phyloP scores from a whole-genome alignment of 2,329 filamentous ascomycete genomes.

The Penicillium vulpinum region DNA sequence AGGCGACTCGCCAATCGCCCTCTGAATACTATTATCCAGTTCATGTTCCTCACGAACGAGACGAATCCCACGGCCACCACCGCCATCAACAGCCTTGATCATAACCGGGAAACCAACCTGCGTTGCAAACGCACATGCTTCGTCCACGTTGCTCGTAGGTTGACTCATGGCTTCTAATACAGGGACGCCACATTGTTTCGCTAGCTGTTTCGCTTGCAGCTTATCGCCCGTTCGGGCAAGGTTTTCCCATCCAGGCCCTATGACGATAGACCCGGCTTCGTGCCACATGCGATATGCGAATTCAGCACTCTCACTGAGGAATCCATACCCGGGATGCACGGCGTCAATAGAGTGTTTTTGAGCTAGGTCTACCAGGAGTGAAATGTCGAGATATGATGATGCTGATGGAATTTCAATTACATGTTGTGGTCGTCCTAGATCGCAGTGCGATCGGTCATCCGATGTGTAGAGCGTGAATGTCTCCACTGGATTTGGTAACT shows the following conservation, averaged over 20 bases:
- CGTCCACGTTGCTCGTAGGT: constrained; percentile 46
- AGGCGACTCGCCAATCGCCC: constrained; percentile 60
- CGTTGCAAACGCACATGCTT: constrained; percentile 60
- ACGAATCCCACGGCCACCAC: constrained; percentile 62
- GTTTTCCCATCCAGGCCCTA: constrained; percentile 60
- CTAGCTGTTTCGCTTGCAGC: constrained; percentile 54
- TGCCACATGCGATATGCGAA: constrained; percentile 54
- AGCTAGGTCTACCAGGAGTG: constrained; percentile 49
- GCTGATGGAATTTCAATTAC: constrained; percentile 54
- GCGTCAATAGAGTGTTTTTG: constrained; percentile 55
- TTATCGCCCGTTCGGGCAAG: constrained; percentile 59
- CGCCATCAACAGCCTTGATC: constrained; percentile 66
- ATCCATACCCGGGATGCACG: constrained; percentile 62
- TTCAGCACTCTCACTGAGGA: constrained; percentile 59
- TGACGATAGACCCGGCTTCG: constrained; percentile 50
- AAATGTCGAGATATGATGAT: constrained; percentile 55
- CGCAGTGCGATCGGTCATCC: constrained; percentile 57
- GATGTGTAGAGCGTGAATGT: constrained; percentile 58
- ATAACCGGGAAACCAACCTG: constrained; percentile 56
- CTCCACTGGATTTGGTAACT: constrained; percentile 52
- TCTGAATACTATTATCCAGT: constrained; percentile 49
- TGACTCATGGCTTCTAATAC: constrained; percentile 51
- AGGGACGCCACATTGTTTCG: constrained; percentile 54
- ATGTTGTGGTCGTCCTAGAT: constrained; percentile 49
- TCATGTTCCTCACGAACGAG: constrained; percentile 49